Evolutionary conservation across 192 early-diverging fungal genomes (phyloP).

Genomic region (Funneliformis mosseae): DNA sequence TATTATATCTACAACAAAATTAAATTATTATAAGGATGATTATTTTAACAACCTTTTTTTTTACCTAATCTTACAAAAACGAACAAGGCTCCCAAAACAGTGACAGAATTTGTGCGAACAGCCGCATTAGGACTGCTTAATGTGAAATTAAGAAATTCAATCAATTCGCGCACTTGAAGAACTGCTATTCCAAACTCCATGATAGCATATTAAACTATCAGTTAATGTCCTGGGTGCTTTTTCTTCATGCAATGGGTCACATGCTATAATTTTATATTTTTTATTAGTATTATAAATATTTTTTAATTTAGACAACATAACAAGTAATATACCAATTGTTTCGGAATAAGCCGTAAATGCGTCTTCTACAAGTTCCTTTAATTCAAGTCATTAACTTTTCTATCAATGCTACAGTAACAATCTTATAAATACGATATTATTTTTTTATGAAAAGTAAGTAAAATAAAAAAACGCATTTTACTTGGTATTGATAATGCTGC

Average conservation of each 20-base stretch:
- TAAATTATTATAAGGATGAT: neutral
- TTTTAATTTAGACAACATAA: neutral
- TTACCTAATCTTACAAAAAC: constrained; percentile 79
- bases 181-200: constrained; percentile 91
- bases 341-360: constrained; percentile 81
- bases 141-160: constrained; percentile 82
- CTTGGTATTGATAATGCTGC: constrained; percentile 71
- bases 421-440: constrained; percentile 9
- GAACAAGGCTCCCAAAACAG: constrained; percentile 79
- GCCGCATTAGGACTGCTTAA: constrained; percentile 81
- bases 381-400: constrained; percentile 95
- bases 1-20: constrained; percentile 63
- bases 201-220: constrained; percentile 81
- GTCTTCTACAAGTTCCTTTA: constrained; percentile 81
- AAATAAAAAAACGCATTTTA: constrained; percentile 22
- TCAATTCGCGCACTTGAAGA: constrained; percentile 72
- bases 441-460: neutral
- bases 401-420: constrained; percentile 56
- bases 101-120: constrained; percentile 79
- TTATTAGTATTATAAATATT: neutral
- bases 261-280: constrained; percentile 43
- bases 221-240: constrained; percentile 92
- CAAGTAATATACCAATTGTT: constrained; percentile 69
- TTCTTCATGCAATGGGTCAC: constrained; percentile 72
- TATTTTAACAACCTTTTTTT: neutral